Evolutionary conservation across 805 yeast genomes (phyloP).

Genomic region (Candida oleophila): DNA sequence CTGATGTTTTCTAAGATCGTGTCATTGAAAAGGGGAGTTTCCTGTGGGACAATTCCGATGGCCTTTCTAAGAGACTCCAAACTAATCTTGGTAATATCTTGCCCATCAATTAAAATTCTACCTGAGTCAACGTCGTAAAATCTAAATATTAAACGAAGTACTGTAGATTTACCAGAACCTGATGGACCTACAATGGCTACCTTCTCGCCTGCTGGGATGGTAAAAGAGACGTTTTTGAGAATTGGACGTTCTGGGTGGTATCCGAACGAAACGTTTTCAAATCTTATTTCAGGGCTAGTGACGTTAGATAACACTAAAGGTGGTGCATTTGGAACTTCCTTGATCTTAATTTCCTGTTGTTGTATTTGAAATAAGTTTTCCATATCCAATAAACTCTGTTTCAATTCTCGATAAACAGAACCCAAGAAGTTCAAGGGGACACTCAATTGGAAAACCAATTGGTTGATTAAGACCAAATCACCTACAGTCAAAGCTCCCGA

Average conservation of each 20-base stretch:
- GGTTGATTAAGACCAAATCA: constrained; percentile 91
- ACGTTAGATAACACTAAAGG: constrained; percentile 48
- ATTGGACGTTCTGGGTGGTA: constrained; percentile 89
- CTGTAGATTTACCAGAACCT: constrained; percentile 94
- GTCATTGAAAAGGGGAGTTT: constrained; percentile 92
- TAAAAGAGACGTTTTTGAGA: constrained; percentile 73
- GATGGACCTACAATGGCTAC: constrained; percentile 97
- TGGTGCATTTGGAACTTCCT: constrained; percentile 61
- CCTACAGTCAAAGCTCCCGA: constrained; percentile 84
- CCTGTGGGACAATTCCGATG: constrained; percentile 96
- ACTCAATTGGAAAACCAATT: constrained; percentile 90
- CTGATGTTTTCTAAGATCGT: constrained; percentile 83
- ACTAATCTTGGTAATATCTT: constrained; percentile 74
- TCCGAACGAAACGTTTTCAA: constrained; percentile 91
- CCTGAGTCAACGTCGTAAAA: constrained; percentile 85
- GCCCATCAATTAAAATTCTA: constrained; percentile 81
- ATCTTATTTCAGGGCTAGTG: constrained; percentile 62
- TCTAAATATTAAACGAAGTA: constrained; percentile 78
- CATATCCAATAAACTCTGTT: constrained; percentile 93
- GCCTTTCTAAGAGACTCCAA: constrained; percentile 69
- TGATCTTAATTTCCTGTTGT: constrained; percentile 65
- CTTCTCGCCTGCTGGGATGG: constrained; percentile 85
- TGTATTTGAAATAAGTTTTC: constrained; percentile 88
- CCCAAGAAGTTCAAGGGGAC: constrained; percentile 95
- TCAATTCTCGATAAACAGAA: constrained; percentile 90